phyloP scores from a whole-genome alignment of 2,329 filamentous ascomycete genomes.

The Albifimbria verrucaria region DNA sequence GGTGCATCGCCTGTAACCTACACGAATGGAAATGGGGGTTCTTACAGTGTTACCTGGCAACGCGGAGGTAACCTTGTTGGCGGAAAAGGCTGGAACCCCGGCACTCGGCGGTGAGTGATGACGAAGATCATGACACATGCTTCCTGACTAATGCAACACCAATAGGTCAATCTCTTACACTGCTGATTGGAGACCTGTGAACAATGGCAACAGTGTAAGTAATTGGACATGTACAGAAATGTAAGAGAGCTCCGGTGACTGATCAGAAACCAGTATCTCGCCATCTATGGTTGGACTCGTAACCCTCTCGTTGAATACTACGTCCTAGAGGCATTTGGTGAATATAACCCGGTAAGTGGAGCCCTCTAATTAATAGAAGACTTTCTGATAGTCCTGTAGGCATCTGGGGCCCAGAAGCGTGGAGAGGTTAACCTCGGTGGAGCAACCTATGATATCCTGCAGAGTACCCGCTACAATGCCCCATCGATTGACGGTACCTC shows the following conservation, averaged over 20 bases:
- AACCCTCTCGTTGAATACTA: conserved; percentile 17
- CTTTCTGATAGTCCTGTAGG: too few species aligned
- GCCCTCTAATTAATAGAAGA: too few species aligned
- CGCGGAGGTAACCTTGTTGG: conserved; percentile 45
- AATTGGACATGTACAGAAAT: too few species aligned
- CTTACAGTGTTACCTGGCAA: conserved; percentile 48
- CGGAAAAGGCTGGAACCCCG: conserved; percentile 48
- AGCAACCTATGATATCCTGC: conserved; percentile 34
- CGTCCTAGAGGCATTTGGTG: conserved; percentile 41
- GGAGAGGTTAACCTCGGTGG: conserved; percentile 30
- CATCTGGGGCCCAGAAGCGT: too few species aligned
- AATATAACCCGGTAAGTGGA: conserved; percentile 36
- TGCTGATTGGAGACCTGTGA: neutral
- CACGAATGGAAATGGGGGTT: conserved; percentile 49
- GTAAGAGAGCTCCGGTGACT: too few species aligned
- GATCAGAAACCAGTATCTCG: conserved; percentile 48
- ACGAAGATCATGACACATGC: neutral
- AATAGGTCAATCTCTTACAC: conserved; percentile 39
- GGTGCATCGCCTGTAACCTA: conserved; percentile 47
- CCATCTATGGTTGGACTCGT: conserved; percentile 37
- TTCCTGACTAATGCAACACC: neutral
- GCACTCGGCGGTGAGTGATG: conserved; percentile 26
- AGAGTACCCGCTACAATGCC: conserved; percentile 31
- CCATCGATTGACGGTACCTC: conserved; percentile 43
- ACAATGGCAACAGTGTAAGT: conserved; percentile 1